These are phyloP conservation scores for Trichodelitschia bisporula DNA, from an alignment of 495 filamentous ascomycete species.

Conservation along the genomic window DNA sequence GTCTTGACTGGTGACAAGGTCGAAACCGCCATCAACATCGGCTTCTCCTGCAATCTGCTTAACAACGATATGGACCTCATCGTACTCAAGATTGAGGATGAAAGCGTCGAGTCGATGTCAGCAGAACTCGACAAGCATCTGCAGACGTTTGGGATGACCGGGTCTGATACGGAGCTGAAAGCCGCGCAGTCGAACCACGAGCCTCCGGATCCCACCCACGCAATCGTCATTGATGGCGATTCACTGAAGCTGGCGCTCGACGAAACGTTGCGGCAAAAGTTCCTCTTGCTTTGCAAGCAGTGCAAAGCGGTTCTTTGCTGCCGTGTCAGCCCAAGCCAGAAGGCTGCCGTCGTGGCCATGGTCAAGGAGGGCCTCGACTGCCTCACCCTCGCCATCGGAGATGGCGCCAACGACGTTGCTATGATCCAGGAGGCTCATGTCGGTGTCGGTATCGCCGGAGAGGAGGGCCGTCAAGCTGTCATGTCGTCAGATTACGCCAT, in stretches of 20 bases:
- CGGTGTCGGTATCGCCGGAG: constrained; percentile 92
- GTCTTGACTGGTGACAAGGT: constrained; percentile 97
- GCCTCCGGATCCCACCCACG: constrained; percentile 68
- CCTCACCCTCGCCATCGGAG: constrained; percentile 90
- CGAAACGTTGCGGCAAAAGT: constrained; percentile 64
- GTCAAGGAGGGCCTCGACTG: constrained; percentile 86
- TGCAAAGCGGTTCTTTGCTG: constrained; percentile 95
- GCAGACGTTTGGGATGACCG: constrained; percentile 49
- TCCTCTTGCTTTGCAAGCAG: constrained; percentile 87
- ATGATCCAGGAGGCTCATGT: constrained; percentile 99
- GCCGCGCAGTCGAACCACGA: constrained; percentile 59
- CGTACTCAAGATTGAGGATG: constrained; percentile 63
- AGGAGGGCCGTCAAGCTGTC: constrained; percentile 87
- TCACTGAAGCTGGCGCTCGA: constrained; percentile 74
- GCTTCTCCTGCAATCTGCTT: constrained; percentile 93
- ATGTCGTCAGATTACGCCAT: constrained; percentile 99
- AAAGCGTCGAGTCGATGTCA: constrained; percentile 35
- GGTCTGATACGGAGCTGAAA: constrained; percentile 66
- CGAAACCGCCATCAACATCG: constrained; percentile 98
- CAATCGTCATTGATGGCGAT: constrained; percentile 93
- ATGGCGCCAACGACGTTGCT: constrained; percentile 96
- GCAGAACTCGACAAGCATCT: constrained; percentile 51
- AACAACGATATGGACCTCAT: constrained; percentile 97
- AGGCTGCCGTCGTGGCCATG: constrained; percentile 91
- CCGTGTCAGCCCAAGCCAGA: constrained; percentile 89